These are phyloP conservation scores for Tolypocladium tropicale DNA, from an alignment of 2,329 filamentous ascomycete genomes.

Conservation along the genomic window DNA sequence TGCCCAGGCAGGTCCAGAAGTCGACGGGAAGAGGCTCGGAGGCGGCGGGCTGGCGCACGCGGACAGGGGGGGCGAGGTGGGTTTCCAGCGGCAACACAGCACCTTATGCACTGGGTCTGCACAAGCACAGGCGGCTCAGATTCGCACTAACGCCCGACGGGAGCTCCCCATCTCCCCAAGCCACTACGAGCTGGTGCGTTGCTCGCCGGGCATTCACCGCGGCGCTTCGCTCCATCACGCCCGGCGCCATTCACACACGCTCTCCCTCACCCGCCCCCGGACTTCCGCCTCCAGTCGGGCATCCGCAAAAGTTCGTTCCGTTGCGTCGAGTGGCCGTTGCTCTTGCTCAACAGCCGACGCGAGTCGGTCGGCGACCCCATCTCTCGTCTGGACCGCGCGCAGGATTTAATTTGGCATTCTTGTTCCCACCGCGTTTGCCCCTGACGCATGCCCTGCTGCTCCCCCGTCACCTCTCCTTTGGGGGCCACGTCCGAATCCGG, in stretches of 20 bases:
- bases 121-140: not conserved
- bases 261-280: not conserved
- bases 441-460: not conserved
- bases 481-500: not conserved
- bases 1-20: slow-evolving; percentile 4
- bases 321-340: not conserved
- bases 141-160: too few relatives aligned
- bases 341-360: not conserved
- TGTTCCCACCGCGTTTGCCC: not conserved
- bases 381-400: not conserved
- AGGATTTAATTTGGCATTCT: not conserved
- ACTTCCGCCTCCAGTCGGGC: not conserved
- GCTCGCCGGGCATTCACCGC: too few relatives aligned
- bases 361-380: not conserved
- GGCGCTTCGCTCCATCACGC: not conserved
- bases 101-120: not conserved
- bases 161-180: too few relatives aligned
- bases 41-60: slow-evolving; percentile 12
- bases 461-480: not conserved
- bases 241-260: not conserved
- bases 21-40: slow-evolving; percentile 7
- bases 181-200: too few relatives aligned
- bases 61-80: slow-evolving; percentile 11
- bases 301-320: not conserved
- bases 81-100: not conserved